Evolutionary conservation across 1,139 yeast species (phyloP), one percentile per base, ranked within the genome.

Genomic region (Debaryomycetaceae sp.): DNA sequence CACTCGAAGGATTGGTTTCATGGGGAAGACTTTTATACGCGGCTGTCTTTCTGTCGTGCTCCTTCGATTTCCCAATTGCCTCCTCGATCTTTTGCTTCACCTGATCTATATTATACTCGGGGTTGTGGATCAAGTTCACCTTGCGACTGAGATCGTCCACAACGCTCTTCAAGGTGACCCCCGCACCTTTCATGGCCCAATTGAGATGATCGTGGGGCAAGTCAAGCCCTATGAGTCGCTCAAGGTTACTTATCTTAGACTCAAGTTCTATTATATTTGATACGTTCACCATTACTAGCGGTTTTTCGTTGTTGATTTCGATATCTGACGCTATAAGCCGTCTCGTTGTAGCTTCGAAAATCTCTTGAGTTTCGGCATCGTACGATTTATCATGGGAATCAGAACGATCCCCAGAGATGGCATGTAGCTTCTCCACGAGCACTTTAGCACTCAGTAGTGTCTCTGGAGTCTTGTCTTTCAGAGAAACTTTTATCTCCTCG

Each of bases 111-210:
- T 61, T 57, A 46, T 59, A 67, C 39, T 66, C 68, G 0, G 75
- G 75, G 42, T 70, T 56, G 53, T 62, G 55, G 45, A 79, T 63
- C 6, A 72, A 60, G 36, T 68, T 65, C 33, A 77, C 58, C 40
- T 66, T 68, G 5, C 71, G 54, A 8, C 57, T 56, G 45, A 79
- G 60, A 39, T 72, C 75, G 43, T 54, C 46, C 35, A 61, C 65
- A 4, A 56, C 42, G 22, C 42, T 46, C 9, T 45, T 47, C 31
- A 24, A 43, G 17, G 42, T 8, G 23, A 22, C 39, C 1, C 13
- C 24, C 6, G 27, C 20, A 20, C 40, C 24, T 24, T 40, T 24
- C n/a, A 11, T 35, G 14, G 39, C 22, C 8, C 39, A 11, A 23
- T 41, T 37, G 13, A 38, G 24, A 9, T 40, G 13, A n/a, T 40